A percentile compares a stretch with the other conserved stretches of the same genome.
These are phyloP conservation scores for Globisporangium canariense DNA, from an alignment of 352 stramenopile genomes.

Conservation along the genomic window DNA sequence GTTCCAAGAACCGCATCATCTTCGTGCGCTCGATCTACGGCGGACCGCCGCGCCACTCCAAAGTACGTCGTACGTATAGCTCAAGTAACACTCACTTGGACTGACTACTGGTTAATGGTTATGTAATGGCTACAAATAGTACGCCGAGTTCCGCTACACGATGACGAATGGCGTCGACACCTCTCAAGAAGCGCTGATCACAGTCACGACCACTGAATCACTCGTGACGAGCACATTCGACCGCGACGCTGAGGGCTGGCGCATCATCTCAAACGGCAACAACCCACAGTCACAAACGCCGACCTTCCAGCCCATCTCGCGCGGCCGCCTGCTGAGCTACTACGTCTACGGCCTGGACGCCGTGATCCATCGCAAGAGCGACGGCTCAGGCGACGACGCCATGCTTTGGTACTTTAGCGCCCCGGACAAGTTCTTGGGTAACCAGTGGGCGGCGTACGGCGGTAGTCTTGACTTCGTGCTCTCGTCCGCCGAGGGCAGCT, in stretches of 20 bases:
- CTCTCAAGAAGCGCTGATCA: slow-evolving; percentile 68
- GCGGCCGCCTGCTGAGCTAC: slow-evolving; percentile 77
- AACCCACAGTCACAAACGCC: slow-evolving; percentile 13
- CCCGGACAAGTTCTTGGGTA: slow-evolving; percentile 82
- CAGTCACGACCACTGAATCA: slow-evolving; percentile 62
- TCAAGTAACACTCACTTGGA: neutral
- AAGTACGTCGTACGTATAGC: slow-evolving; percentile 27
- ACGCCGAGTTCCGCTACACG: slow-evolving; percentile 85
- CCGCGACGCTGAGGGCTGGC: slow-evolving; percentile 74
- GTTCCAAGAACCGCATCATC: slow-evolving; percentile 83
- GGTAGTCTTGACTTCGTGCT: slow-evolving; percentile 89
- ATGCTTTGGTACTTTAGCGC: slow-evolving; percentile 88
- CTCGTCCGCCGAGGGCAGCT: slow-evolving; percentile 88
- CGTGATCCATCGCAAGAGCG: slow-evolving; percentile 59
- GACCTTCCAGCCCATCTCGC: slow-evolving; percentile 59
- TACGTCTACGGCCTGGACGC: slow-evolving; percentile 86
- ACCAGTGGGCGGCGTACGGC: slow-evolving; percentile 87
- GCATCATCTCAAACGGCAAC: slow-evolving; percentile 62
- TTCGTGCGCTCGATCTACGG: slow-evolving; percentile 73
- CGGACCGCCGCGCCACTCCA: slow-evolving; percentile 48
- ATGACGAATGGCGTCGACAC: slow-evolving; percentile 64
- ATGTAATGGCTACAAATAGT: slow-evolving; percentile 29
- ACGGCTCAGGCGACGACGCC: slow-evolving; percentile 57
- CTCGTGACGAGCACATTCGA: slow-evolving; percentile 88
- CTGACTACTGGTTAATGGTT: neutral